Conservation (phyloP, 306 rosid genomes). For the Quercus aquifolioides region DNA sequence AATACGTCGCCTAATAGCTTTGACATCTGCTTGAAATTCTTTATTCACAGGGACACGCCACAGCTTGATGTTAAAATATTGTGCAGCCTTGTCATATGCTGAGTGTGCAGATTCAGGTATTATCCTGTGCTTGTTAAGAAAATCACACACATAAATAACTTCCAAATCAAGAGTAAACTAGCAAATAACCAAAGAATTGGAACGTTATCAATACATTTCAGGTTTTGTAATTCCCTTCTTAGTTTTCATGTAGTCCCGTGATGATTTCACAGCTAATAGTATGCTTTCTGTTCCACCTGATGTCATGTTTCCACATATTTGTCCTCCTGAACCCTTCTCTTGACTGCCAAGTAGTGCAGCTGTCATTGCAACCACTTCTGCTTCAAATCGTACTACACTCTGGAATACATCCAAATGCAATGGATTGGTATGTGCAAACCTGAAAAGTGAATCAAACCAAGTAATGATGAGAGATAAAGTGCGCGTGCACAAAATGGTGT, state of each 20-base stretch:
- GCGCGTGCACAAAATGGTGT: not conserved
- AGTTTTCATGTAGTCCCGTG: conserved; percentile 91
- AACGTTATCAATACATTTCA: conserved; percentile 63
- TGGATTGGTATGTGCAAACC: conserved; percentile 98
- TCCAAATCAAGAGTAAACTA: conserved; percentile 8
- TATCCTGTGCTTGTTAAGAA: conserved; percentile 54
- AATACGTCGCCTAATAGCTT: conserved; percentile 57
- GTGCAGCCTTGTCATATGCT: conserved; percentile 97
- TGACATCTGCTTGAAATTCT: conserved; percentile 72
- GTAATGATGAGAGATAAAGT: conserved; percentile 15
- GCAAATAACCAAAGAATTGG: not conserved
- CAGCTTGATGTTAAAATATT: conserved; percentile 88
- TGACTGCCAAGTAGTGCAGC: conserved; percentile 84
- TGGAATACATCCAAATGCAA: conserved; percentile 90
- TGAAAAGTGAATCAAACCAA: conserved; percentile 35
- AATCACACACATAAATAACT: conserved; percentile 13
- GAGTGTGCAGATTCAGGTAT: conserved; percentile 94
- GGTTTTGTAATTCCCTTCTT: conserved; percentile 80
- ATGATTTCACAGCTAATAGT: conserved; percentile 80
- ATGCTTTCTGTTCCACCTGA: conserved; percentile 99
- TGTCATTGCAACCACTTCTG: conserved; percentile 96
- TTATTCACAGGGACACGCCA: conserved; percentile 85
- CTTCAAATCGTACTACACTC: conserved; percentile 79
- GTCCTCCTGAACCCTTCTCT: conserved; percentile 74
- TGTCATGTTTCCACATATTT: conserved; percentile 97